A percentile compares a stretch with the other conserved stretches of the same genome.
Conservation (phyloP, 352 stramenopile species). For the Phytophthora megakarya region DNA sequence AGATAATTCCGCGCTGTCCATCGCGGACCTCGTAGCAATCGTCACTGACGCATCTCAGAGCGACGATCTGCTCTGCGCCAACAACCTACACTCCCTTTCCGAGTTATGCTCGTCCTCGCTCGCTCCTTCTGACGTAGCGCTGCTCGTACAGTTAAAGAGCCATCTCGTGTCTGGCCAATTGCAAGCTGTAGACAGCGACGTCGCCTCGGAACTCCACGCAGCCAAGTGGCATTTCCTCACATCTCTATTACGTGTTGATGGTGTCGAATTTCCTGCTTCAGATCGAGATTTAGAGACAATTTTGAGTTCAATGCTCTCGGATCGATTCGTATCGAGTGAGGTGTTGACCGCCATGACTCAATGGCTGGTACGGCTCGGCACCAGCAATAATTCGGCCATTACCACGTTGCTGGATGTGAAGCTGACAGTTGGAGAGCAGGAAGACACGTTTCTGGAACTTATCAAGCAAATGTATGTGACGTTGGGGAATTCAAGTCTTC, state of each 20-base stretch:
- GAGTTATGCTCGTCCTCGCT: not conserved
- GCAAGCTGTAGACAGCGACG: constrained; percentile 23
- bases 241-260: constrained; percentile 1
- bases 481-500: constrained; percentile 31
- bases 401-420: constrained; percentile 23
- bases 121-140: constrained; percentile 17
- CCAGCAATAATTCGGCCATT: not conserved
- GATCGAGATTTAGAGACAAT: constrained; percentile 23
- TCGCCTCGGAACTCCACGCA: constrained; percentile 30
- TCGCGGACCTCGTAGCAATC: constrained; percentile 26
- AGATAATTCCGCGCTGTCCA: constrained; percentile 4
- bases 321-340: constrained; percentile 42
- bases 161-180: constrained; percentile 21
- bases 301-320: constrained; percentile 32
- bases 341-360: constrained; percentile 46
- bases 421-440: constrained; percentile 13
- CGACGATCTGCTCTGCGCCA: constrained; percentile 16
- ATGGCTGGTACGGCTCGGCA: constrained; percentile 36
- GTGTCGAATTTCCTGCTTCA: constrained; percentile 1
- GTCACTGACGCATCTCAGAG: constrained; percentile 9
- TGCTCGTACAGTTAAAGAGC: constrained; percentile 29
- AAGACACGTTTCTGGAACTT: constrained; percentile 43
- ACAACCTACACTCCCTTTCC: constrained; percentile 10
- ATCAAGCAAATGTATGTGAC: constrained; percentile 83
- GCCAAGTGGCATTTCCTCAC: constrained; percentile 38